Evolutionary conservation across 352 stramenopile genomes (phyloP), one percentile per base, ranked within the genome.

Genomic region (Globisporangium spinosum): DNA sequence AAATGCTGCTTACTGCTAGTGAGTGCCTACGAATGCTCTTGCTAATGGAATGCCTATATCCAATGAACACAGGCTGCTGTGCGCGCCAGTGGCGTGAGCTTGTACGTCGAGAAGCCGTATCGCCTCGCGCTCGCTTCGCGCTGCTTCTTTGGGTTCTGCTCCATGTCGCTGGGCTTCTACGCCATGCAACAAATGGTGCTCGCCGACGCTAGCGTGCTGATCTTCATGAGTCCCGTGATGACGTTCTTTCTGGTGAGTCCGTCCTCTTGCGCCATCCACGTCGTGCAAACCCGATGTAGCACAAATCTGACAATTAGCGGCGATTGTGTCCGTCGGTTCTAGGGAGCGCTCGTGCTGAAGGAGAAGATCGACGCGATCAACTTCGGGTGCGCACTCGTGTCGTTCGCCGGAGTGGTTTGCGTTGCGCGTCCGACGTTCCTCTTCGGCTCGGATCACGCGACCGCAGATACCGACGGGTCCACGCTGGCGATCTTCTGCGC

Each of bases 211-310:
- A 88, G 75, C 17, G 77, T 82, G 29, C 78, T 93, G 38, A 77
- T 88, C n/a, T 89, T 86, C 40, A 80, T 76, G 38, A 91, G 80
- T 38, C 85, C 85, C 9, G 64, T 93, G 34, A 73, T 89, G 43
- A 87, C 73, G 1, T 90, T 86, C 62, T 75, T 80, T 34, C 67
- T 91, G 73, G 83, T 89, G 49, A 58, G 62, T 47, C 15, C 1
- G 40, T 49, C 40, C 40, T 10, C 40, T 49, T 5, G 15, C 38
- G 13, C 12, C 13, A n/a, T 45, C 38, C 38, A 45, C 38, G 38
- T 45, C 13, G 38, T 47, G 20, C 40, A 40, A 32, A 32, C 15
- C 4, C 13, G 15, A 8, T 15, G 40, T 13, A 47, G 13, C 40
- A 47, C 40, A 47, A 20, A 47, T 47, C 40, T 47, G 40, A n/a